A percentile compares a stretch with the other conserved stretches of the same genome.
phyloP scores from a whole-genome alignment of 2,329 filamentous ascomycete genomes.

The Proliferodiscus dingleyae region DNA sequence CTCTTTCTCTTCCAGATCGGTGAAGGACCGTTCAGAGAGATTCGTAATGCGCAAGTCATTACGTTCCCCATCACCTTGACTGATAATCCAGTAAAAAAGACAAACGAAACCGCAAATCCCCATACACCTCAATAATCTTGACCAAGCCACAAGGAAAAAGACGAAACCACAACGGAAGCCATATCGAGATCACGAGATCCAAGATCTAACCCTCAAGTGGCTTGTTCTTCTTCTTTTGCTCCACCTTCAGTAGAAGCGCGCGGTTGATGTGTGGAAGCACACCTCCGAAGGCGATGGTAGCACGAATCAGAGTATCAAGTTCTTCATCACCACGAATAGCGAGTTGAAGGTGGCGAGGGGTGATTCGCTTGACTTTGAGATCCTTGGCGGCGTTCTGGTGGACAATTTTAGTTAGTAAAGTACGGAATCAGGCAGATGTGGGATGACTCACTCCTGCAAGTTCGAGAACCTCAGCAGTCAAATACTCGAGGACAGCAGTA shows the following conservation, averaged over 20 bases:
- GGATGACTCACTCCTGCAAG: conserved; percentile 73
- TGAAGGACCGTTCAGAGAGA: conserved; percentile 8
- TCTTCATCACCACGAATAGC: conserved; percentile 98
- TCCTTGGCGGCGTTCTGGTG: conserved; percentile 93
- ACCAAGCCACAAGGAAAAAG: conserved; percentile 14
- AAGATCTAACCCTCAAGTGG: conserved; percentile 34
- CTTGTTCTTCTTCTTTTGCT: conserved; percentile 91
- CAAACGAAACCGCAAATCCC: conserved; percentile 13
- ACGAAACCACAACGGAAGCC: conserved; percentile 8
- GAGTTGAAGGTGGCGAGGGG: conserved; percentile 92
- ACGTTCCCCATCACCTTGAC: conserved; percentile 10
- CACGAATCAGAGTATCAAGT: conserved; percentile 92
- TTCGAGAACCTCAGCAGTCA: conserved; percentile 96
- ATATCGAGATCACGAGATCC: conserved; percentile 7
- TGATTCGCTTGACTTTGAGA: conserved; percentile 99
- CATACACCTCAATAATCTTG: conserved; percentile 18
- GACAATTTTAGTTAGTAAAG: conserved; percentile 13
- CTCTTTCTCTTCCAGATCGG: neutral
- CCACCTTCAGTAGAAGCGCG: conserved; percentile 88
- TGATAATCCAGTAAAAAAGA: conserved; percentile 17
- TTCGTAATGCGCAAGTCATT: conserved; percentile 7
- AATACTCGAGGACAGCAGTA: conserved; percentile 94
- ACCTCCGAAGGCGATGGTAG: conserved; percentile 97
- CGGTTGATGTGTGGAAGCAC: conserved; percentile 98
- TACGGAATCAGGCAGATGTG: conserved; percentile 3